Conservation (phyloP, 2,329 filamentous ascomycete genomes). For the Sordariomycetes sp. region DNA sequence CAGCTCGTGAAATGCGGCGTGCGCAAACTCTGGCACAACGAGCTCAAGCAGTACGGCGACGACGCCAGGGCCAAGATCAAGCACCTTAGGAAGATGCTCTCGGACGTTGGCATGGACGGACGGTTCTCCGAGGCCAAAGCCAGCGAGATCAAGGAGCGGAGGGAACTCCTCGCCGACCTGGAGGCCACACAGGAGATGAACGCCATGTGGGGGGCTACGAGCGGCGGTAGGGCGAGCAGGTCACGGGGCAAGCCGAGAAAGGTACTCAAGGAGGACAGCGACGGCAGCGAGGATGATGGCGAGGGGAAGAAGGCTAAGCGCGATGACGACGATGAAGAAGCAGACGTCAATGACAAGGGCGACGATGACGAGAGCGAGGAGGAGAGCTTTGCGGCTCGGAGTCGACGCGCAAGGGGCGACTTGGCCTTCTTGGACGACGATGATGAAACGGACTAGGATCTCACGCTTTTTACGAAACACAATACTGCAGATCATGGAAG, state of each 20-base stretch:
- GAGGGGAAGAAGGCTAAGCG: constrained; percentile 13
- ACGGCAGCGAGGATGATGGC: constrained; percentile 16
- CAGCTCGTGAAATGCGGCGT: constrained; percentile 87
- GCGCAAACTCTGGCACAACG: constrained; percentile 82
- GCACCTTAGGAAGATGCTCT: constrained; percentile 71
- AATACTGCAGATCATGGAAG: background rate
- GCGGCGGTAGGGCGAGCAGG: constrained; percentile 30
- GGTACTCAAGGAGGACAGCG: constrained; percentile 17
- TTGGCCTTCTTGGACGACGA: constrained; percentile 62
- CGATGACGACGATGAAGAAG: constrained; percentile 11
- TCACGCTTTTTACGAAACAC: background rate
- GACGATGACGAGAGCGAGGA: constrained; percentile 19
- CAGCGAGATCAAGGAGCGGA: constrained; percentile 73
- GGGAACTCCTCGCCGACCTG: constrained; percentile 77
- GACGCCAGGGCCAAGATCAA: constrained; percentile 71
- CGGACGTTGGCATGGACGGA: constrained; percentile 78
- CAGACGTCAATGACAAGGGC: constrained; percentile 8
- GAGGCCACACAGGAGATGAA: constrained; percentile 79
- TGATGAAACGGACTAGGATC: constrained; percentile 48
- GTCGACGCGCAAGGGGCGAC: constrained; percentile 39
- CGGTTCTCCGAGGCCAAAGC: constrained; percentile 81
- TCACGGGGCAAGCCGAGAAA: constrained; percentile 21
- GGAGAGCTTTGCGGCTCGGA: constrained; percentile 30
- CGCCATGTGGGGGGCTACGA: constrained; percentile 59
- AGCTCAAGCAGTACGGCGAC: constrained; percentile 65